phyloP scores from a whole-genome alignment of 2,329 filamentous ascomycete genomes.

The Chrysosporium queenslandicum region DNA sequence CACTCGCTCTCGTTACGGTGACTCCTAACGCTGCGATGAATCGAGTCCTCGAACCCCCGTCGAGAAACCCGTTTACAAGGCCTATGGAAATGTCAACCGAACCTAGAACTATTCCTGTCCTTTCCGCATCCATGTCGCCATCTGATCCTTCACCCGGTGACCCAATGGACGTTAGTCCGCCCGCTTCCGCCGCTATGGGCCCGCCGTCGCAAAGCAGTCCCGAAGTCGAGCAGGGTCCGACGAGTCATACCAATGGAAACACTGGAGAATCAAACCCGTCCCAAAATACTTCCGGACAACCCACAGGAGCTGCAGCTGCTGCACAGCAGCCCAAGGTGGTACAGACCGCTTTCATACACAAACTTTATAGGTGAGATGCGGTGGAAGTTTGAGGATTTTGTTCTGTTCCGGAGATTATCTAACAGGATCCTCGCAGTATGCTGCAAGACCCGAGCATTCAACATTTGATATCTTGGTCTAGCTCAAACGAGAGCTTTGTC shows the following conservation, averaged over 20 bases:
- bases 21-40: constrained; percentile 27
- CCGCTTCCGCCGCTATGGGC: constrained; percentile 39
- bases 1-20: background rate
- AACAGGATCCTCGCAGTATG: constrained; percentile 55
- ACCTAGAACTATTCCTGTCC: constrained; percentile 44
- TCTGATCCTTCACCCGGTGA: constrained; percentile 38
- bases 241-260: constrained; percentile 21
- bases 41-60: constrained; percentile 33
- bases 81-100: constrained; percentile 34
- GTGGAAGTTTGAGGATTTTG: background rate
- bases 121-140: constrained; percentile 39
- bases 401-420: background rate
- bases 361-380: constrained; percentile 78
- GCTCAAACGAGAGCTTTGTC: constrained; percentile 89
- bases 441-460: constrained; percentile 87
- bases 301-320: constrained; percentile 39
- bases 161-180: constrained; percentile 47
- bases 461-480: constrained; percentile 94
- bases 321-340: constrained; percentile 94
- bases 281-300: constrained; percentile 25
- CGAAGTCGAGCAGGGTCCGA: constrained; percentile 37
- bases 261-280: constrained; percentile 17
- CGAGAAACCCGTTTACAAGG: constrained; percentile 40
- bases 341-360: constrained; percentile 97
- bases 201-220: constrained; percentile 42